Evolutionary conservation across 805 yeast species (phyloP).

Genomic region (Metschnikowia arizonensis): DNA sequence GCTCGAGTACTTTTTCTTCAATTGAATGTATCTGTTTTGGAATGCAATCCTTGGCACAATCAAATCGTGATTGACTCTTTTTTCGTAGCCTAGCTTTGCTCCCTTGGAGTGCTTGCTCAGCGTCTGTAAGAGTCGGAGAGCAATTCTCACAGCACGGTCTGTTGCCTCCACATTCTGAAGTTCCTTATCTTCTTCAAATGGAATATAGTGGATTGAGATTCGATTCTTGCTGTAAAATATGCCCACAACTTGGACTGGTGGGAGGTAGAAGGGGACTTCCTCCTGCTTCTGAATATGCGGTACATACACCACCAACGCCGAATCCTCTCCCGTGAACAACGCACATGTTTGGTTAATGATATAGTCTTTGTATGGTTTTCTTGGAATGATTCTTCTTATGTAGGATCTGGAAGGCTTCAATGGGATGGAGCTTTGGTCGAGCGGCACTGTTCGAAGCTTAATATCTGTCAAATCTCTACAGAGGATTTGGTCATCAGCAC

Average conservation of each 20-base stretch:
- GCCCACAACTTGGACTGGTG: constrained; percentile 77
- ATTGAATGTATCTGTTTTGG: constrained; percentile 72
- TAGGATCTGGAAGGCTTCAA: constrained; percentile 44
- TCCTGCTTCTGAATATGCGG: constrained; percentile 64
- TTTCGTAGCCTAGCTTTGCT: constrained; percentile 76
- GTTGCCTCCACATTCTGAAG: constrained; percentile 33
- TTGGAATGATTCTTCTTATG: constrained; percentile 84
- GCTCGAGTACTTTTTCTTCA: constrained; percentile 80
- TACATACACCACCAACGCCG: constrained; percentile 62
- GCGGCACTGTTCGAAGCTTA: constrained; percentile 28
- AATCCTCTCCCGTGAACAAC: constrained; percentile 35
- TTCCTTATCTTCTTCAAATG: constrained; percentile 40
- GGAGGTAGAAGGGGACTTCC: constrained; percentile 84
- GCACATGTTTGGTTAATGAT: constrained; percentile 83
- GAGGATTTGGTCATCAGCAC: constrained; percentile 14
- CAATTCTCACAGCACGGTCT: constrained; percentile 75
- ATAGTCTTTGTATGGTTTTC: constrained; percentile 83
- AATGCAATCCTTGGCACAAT: constrained; percentile 79
- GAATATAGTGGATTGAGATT: constrained; percentile 72
- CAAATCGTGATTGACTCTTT: constrained; percentile 82
- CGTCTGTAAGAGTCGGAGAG: constrained; percentile 72
- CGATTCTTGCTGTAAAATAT: constrained; percentile 46
- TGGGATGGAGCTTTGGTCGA: constrained; percentile 18
- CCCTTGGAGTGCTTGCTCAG: constrained; percentile 82
- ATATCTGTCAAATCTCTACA: constrained; percentile 34